phyloP scores from a whole-genome alignment of 345 rosid species.

The Rhodamnia argentea region DNA sequence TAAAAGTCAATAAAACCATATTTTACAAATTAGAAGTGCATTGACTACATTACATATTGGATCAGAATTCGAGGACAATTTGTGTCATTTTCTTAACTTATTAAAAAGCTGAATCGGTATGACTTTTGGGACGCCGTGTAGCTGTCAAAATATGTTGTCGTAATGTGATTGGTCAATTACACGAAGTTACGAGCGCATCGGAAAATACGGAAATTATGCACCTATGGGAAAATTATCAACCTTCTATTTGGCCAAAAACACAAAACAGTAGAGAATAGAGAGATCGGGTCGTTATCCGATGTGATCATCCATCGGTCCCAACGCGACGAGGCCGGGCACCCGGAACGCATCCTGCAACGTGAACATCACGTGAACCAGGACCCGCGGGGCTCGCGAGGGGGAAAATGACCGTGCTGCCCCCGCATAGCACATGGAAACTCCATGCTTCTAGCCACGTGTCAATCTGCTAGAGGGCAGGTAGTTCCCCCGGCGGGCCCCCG shows the following conservation, averaged over 20 bases:
- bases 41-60: too few species aligned
- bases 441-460: neutral
- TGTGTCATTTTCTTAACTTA: too few species aligned
- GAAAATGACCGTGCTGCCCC: neutral
- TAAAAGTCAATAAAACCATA: too few species aligned
- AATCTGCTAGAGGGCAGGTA: neutral
- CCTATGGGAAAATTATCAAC: neutral
- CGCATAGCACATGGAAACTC: neutral
- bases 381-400: neutral
- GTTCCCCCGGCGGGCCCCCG: neutral
- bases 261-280: neutral
- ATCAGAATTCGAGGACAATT: too few species aligned
- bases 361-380: neutral
- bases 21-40: too few species aligned
- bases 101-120: accelerated
- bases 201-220: neutral
- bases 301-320: neutral
- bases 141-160: neutral
- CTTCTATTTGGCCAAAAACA: neutral
- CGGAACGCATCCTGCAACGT: neutral
- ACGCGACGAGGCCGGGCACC: neutral
- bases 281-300: neutral
- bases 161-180: neutral
- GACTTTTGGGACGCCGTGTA: accelerated
- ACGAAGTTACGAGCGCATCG: neutral